A percentile compares a stretch with the other conserved stretches of the same genome.
Evolutionary conservation across 148 eudicot genomes (phyloP).

Genomic region (Cornus controversa): DNA sequence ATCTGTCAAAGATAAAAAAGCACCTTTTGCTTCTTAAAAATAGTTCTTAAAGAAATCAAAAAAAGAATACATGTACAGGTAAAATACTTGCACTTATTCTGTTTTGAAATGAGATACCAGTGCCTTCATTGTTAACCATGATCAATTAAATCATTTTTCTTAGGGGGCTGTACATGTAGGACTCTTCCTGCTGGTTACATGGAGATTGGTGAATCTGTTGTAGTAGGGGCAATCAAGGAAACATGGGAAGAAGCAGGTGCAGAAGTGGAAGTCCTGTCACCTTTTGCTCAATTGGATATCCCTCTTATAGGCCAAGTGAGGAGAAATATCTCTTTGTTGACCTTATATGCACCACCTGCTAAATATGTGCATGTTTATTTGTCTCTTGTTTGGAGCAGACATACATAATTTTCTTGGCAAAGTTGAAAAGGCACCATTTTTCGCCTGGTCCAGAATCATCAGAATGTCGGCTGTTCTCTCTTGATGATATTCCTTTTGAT

Average conservation of each 20-base stretch:
- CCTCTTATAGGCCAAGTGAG: conserved; percentile 98
- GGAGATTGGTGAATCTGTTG: conserved; percentile 98
- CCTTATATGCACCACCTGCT: neutral
- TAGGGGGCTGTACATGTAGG: conserved; percentile 36
- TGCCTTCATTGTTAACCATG: too few relatives aligned
- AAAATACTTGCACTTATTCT: neutral
- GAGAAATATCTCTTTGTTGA: conserved; percentile 1
- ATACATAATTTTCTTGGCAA: conserved; percentile 82
- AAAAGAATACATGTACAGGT: neutral
- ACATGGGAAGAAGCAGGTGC: conserved; percentile 95
- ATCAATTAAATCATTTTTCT: neutral
- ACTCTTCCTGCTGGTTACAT: conserved; percentile 97
- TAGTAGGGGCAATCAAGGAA: conserved; percentile 88
- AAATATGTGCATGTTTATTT: conserved; percentile 13
- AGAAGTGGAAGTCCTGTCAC: conserved; percentile 75
- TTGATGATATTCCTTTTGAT: conserved; percentile 83
- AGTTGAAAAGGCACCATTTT: conserved; percentile 78
- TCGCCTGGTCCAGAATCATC: conserved; percentile 94
- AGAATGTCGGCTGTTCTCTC: conserved; percentile 74
- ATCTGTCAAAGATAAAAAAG: too few relatives aligned
- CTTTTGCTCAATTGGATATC: conserved; percentile 90
- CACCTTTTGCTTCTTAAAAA: neutral
- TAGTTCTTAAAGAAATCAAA: neutral
- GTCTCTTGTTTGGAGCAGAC: conserved; percentile 55
- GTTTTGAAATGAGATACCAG: neutral